These are phyloP conservation scores for Chalaropsis ovoidea DNA, from an alignment of 2,329 filamentous ascomycete genomes.

Conservation along the genomic window DNA sequence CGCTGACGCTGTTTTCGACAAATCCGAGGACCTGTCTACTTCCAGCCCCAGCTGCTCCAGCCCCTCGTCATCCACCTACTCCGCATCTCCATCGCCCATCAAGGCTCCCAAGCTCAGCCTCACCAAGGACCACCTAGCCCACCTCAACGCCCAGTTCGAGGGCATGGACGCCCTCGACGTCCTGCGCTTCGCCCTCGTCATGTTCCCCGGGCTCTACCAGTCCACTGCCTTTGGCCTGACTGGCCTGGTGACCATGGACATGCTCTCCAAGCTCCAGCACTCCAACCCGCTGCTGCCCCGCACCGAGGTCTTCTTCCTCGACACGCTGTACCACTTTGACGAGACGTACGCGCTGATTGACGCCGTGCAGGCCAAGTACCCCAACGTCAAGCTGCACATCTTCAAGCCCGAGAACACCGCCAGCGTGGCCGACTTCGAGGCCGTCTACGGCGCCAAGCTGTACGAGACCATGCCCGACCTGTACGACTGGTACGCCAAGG, in stretches of 20 bases:
- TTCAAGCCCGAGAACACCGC: conserved; percentile 75
- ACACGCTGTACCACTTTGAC: conserved; percentile 72
- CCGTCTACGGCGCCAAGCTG: conserved; percentile 67
- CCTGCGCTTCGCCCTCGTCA: conserved; percentile 80
- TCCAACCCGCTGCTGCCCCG: conserved; percentile 50
- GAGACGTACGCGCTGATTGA: conserved; percentile 68
- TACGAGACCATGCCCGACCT: conserved; percentile 80
- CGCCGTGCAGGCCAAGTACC: conserved; percentile 64
- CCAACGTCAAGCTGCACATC: conserved; percentile 69
- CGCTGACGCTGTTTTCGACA: conserved; percentile 35
- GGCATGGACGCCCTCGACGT: conserved; percentile 83
- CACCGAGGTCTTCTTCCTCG: conserved; percentile 66
- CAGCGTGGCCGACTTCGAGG: conserved; percentile 66
- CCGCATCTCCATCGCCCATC: conserved; percentile 30
- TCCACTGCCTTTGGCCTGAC: conserved; percentile 75
- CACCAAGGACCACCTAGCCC: conserved; percentile 76
- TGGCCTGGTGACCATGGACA: conserved; percentile 73
- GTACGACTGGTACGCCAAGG: conserved; percentile 96
- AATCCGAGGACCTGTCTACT: conserved; percentile 61
- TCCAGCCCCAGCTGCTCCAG: conserved; percentile 54
- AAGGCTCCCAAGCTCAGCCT: conserved; percentile 67
- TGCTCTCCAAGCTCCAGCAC: conserved; percentile 64
- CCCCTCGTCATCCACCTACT: conserved; percentile 29
- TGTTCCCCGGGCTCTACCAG: conserved; percentile 82
- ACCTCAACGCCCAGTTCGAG: conserved; percentile 82